phyloP scores from a whole-genome alignment of 106 monocot genomes.

The Acorus gramineus region DNA sequence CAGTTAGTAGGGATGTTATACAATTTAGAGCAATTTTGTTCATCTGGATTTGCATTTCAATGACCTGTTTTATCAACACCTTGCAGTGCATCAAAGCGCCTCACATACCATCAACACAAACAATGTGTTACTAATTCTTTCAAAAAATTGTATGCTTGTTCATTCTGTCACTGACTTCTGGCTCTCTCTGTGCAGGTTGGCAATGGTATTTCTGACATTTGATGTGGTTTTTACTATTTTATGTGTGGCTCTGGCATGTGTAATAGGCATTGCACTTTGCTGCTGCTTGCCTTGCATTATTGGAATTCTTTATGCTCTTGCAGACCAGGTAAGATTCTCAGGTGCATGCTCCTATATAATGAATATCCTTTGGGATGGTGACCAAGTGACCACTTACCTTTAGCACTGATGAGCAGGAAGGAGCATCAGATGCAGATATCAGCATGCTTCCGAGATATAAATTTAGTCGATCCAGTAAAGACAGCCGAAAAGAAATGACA shows the following conservation, averaged over 20 bases:
- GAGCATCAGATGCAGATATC: slow-evolving; percentile 87
- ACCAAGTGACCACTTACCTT: background rate
- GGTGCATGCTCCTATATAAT: background rate
- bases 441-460: slow-evolving; percentile 74
- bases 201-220: slow-evolving; percentile 73
- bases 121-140: too few species aligned
- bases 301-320: slow-evolving; percentile 80
- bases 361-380: too few species aligned
- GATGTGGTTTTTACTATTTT: slow-evolving; percentile 80
- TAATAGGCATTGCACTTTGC: slow-evolving; percentile 81
- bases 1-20: too few species aligned
- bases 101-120: too few species aligned
- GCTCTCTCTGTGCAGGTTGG: slow-evolving; percentile 34
- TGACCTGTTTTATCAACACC: too few species aligned
- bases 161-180: background rate
- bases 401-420: slow-evolving; percentile 36
- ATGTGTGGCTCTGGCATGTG: slow-evolving; percentile 70
- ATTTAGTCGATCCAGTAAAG: slow-evolving; percentile 25
- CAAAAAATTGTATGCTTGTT: too few species aligned
- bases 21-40: too few species aligned
- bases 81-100: too few species aligned
- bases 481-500: slow-evolving; percentile 22
- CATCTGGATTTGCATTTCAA: too few species aligned
- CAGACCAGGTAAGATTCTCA: slow-evolving; percentile 49
- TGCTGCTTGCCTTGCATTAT: slow-evolving; percentile 90